Percentiles rank a stretch among this genome's conserved stretches.
Evolutionary conservation across 148 eudicot genomes (phyloP).

Genomic region (Chenopodium formosanum): DNA sequence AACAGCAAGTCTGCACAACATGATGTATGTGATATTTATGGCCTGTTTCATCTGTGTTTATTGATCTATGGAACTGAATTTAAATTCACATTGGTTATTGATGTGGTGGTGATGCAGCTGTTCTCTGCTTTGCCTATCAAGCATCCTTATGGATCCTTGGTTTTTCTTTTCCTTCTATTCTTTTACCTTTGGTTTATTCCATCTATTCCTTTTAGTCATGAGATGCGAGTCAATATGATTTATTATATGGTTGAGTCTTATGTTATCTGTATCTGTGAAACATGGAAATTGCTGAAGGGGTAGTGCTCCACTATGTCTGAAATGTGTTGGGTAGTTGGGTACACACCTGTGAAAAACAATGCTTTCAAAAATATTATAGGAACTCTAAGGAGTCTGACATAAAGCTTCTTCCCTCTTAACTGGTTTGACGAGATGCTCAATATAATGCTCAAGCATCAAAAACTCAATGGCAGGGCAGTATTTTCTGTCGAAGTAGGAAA

Average conservation of each 20-base stretch:
- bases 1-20: constrained; percentile 40
- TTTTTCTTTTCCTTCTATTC: not conserved
- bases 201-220: not conserved
- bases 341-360: not conserved
- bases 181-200: not conserved
- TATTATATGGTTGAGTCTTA: no score
- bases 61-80: not conserved
- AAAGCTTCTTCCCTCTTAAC: no score
- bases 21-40: constrained; percentile 52
- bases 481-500: no score
- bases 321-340: not conserved
- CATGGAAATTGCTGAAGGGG: not conserved
- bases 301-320: not conserved
- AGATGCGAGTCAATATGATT: no score
- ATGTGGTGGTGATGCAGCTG: no score
- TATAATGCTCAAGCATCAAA: no score
- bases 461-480: no score
- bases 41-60: not conserved
- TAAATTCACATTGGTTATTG: no score
- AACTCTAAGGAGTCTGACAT: not conserved
- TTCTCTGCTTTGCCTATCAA: no score
- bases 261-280: not conserved
- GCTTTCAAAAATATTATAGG: not conserved
- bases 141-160: not conserved
- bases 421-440: no score